Base-by-base conservation (phyloP, 1,284 basidiomycete species). In the Xanthoconium separans region DNA sequence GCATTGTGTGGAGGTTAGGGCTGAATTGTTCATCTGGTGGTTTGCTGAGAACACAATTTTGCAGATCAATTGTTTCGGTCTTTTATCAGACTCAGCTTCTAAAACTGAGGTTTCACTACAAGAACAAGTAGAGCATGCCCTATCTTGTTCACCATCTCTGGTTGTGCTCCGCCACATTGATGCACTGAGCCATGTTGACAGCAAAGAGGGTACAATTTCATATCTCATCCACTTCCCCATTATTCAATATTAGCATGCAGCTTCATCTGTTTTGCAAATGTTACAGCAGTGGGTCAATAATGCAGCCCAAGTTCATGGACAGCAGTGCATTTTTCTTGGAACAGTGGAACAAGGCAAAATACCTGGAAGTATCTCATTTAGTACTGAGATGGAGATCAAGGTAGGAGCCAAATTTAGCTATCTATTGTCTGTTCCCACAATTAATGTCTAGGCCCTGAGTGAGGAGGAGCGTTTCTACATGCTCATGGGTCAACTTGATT, bases 101-200 rank as follows among this genome's bases (percentile, higher is more conserved):
- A 89, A 91, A 58, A 93, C 93, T 0, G 90, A 94, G 64, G 93
- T 82, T 1, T 81, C 80, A 0, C 74, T 99, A 0, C 81, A 82
- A 31, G 86, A 88, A 6, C 81, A 85, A 4, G 85, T 98, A 59
- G 92, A 95, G 50, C 84, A 87, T 70, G 94, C 93, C 1, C 75
- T 80, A 10, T 74, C 81, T 9, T 95, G 91, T 65, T 85, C 92
- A 0, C 97, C 97, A 0, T 96, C 92, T 64, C 77, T 98, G 36
- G 71, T 99, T 16, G 72, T 98, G 2, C 74, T 99, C 42, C 79
- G 89, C 16, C 87, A 97, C 62, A 73, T 95, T 22, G 94, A 99
- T 61, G 95, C 91, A 0, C 75, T 99, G 11, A 80, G 82, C 6
- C 81, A 89, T 58, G 87, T 84, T 31, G 84, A 90, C 64, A 74